A percentile compares a stretch with the other conserved stretches of the same genome.
Evolutionary conservation across 2,329 filamentous ascomycete species (phyloP).

Genomic region (Aspergillus ustus): DNA sequence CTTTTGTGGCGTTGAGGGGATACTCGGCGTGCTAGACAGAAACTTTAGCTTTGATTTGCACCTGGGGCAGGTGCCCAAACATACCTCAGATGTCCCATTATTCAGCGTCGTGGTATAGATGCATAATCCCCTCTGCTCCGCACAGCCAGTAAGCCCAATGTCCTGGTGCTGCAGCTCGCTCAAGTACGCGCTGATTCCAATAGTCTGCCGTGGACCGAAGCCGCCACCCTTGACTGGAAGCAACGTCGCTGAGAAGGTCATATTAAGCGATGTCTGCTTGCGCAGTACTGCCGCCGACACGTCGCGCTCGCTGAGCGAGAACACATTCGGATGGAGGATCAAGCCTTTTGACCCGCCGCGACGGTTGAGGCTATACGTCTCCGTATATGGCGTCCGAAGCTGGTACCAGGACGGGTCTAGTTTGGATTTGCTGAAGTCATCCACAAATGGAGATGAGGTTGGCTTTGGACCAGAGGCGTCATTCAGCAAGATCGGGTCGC

Average conservation of each 20-base stretch:
- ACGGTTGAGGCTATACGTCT: background rate
- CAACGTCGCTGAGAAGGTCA: constrained; percentile 5
- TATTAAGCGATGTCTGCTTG: constrained; percentile 12
- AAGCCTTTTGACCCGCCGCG: background rate
- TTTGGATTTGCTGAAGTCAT: background rate
- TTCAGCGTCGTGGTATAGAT: background rate
- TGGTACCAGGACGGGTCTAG: constrained; percentile 9
- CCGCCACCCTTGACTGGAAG: background rate
- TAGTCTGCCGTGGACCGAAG: background rate
- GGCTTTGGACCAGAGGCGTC: background rate
- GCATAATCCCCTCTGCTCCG: background rate
- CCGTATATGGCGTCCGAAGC: constrained; percentile 6
- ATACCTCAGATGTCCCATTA: background rate
- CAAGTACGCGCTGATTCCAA: constrained; percentile 3
- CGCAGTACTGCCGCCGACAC: constrained; percentile 7
- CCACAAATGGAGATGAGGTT: background rate
- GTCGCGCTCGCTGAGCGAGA: constrained; percentile 9
- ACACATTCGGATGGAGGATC: constrained; percentile 9
- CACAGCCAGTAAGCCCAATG: constrained; percentile 7
- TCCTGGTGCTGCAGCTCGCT: constrained; percentile 5
- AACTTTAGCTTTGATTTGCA: background rate
- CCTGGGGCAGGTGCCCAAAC: too few species aligned
- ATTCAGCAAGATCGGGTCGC: background rate
- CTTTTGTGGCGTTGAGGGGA: background rate
- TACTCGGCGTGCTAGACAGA: background rate